Conservation (phyloP, 257 asterid genomes). For the Solanum pinnatisectum region DNA sequence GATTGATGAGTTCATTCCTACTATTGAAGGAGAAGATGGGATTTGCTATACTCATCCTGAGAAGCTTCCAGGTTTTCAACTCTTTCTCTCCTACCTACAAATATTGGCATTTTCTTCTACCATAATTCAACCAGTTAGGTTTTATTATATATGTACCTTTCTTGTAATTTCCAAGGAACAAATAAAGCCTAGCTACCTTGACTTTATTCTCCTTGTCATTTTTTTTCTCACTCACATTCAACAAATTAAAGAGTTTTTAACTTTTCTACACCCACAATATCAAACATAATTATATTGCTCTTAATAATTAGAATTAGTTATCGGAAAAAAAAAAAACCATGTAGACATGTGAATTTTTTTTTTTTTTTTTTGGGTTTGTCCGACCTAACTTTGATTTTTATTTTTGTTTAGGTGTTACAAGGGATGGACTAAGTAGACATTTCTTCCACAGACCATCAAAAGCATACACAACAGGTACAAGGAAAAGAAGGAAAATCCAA, state of each 20-base stretch:
- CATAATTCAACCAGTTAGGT: constrained; percentile 38
- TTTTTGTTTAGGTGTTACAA: constrained; percentile 55
- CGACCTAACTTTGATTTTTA: constrained; percentile 41
- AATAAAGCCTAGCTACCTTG: not conserved
- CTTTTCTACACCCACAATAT: not conserved
- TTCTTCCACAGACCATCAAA: constrained; percentile 98
- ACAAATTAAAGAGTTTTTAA: not conserved
- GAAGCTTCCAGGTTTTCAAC: constrained; percentile 49
- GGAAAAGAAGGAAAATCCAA: constrained; percentile 88
- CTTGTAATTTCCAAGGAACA: constrained; percentile 8
- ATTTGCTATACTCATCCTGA: constrained; percentile 67
- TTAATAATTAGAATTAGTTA: not conserved
- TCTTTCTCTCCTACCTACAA: not conserved
- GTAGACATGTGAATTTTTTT: not conserved
- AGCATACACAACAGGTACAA: constrained; percentile 97
- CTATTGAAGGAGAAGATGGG: constrained; percentile 69
- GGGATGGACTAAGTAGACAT: constrained; percentile 89
- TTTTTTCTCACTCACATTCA: not conserved
- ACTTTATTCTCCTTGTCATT: not conserved
- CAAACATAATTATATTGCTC: not conserved
- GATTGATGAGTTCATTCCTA: constrained; percentile 67
- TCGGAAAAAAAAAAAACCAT: not conserved
- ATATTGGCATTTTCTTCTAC: not conserved
- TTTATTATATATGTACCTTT: not conserved
- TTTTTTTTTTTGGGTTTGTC: constrained; percentile 15